These are phyloP conservation scores for Candida gorgasii DNA, from an alignment of 805 yeast species.

Conservation along the genomic window DNA sequence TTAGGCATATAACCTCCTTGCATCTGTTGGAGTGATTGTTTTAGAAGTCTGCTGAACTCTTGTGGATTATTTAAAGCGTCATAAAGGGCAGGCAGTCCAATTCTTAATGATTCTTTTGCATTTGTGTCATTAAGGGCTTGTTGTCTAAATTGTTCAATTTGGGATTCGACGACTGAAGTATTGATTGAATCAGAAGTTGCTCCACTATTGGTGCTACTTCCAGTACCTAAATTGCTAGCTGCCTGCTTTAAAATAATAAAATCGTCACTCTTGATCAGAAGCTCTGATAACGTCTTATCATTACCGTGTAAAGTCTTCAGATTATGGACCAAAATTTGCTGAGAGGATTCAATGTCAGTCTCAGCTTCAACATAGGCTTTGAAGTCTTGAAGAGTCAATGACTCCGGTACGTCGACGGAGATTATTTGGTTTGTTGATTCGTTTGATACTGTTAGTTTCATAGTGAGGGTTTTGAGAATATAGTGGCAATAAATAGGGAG, in stretches of 20 bases:
- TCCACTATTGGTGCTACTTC: conserved; percentile 9
- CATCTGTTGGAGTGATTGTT: conserved; percentile 34
- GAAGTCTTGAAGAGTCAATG: conserved; percentile 65
- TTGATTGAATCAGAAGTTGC: conserved; percentile 4
- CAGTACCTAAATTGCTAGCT: conserved; percentile 13
- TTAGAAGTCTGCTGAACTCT: conserved; percentile 43
- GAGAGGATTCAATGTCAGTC: conserved; percentile 48
- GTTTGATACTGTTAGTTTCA: conserved; percentile 28
- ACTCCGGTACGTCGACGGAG: conserved; percentile 64
- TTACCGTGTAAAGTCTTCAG: conserved; percentile 36
- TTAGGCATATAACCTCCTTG: conserved; percentile 18
- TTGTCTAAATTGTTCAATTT: conserved; percentile 52
- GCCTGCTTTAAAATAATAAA: conserved; percentile 45
- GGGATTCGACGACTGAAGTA: conserved; percentile 20
- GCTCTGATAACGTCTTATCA: conserved; percentile 41
- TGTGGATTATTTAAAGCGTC: conserved; percentile 47
- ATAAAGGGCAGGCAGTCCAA: conserved; percentile 49
- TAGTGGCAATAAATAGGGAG: conserved; percentile 1
- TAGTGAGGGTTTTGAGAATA: conserved; percentile 7
- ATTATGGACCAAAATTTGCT: conserved; percentile 53
- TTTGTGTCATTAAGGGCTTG: conserved; percentile 46
- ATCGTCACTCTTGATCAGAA: conserved; percentile 59
- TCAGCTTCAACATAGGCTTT: conserved; percentile 74
- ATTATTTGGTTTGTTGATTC: conserved; percentile 27
- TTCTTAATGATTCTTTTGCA: conserved; percentile 33